Base-by-base conservation (phyloP, 179 eudicot genomes). In the Spergularia azorica region DNA sequence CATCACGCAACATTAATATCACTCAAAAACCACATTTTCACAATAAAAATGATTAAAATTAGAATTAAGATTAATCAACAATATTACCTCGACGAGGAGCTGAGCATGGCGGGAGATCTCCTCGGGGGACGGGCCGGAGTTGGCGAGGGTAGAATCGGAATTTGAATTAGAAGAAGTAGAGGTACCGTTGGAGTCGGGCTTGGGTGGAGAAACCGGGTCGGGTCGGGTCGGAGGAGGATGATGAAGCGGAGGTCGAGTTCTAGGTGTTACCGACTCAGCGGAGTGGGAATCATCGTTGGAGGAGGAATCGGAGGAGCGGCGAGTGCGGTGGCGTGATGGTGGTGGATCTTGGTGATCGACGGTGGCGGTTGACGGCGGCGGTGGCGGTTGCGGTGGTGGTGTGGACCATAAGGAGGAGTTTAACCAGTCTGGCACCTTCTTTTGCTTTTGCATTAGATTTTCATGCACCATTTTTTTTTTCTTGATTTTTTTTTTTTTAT, bases 341-440 rank as follows among this genome's bases (percentile, higher is more conserved):
- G 64, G 54, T 1, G 75, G 75, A 57, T 55, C 58, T 55, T 55
- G 58, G 15, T 3, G 73, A 70, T 70, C 39, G 55, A 9, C 32
- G 61, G 48, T 48, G 38, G 72, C 15, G 68, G 78, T 7, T 50
- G 51, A 17, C 74, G 73, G 55, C 41, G 65, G 14, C 5, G 79
- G 80, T 1, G 78, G 74, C 0, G 54, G 67, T 1, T 73, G 76
- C 2, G 64, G 80, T 48, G 76, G 58, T 0, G 81, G 76, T 0
- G 89, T 15, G 52, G 95, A 95, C 98, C 97, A 93, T 52, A 95
- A 78, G 54, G 99, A 87, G 81, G 91, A 90, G 85, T 95, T 95
- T 74, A 95, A 84, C 99, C 99, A 95, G 72, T 95, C 98, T 32
- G 99, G 99, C 17, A 94, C 90, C 43, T 77, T 78, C 76, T 89